These are phyloP conservation scores for Pleurotus djamor DNA, from an alignment of 768 basidiomycete species.

Conservation along the genomic window DNA sequence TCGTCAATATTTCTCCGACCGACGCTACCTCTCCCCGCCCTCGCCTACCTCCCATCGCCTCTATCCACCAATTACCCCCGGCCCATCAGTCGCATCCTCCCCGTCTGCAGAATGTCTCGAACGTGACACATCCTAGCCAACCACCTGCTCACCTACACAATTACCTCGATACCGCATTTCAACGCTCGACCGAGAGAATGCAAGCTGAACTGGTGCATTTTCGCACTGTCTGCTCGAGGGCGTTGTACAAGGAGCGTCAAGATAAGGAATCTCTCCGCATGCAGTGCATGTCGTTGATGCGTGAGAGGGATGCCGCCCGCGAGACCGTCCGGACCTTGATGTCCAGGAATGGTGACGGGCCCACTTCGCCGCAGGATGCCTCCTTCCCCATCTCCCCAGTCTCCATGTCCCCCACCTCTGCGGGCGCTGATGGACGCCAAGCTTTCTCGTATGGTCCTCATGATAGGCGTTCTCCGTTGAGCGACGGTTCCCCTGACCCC, in stretches of 20 bases:
- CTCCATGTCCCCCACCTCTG: background rate
- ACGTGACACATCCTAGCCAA: background rate
- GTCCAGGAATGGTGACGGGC: slow-evolving; percentile 13
- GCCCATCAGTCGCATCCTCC: background rate
- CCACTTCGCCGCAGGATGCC: slow-evolving; percentile 1
- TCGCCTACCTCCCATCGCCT: background rate
- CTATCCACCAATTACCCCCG: slow-evolving; percentile 2
- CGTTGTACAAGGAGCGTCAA: slow-evolving; percentile 26
- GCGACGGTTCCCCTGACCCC: background rate
- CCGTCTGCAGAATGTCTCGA: slow-evolving; percentile 3
- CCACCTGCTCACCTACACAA: background rate
- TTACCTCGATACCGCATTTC: slow-evolving; percentile 26
- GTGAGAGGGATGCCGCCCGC: slow-evolving; percentile 30
- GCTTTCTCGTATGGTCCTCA: background rate
- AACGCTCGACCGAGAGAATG: slow-evolving; percentile 23
- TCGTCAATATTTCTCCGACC: background rate
- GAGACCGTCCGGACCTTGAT: slow-evolving; percentile 24
- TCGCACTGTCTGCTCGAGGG: slow-evolving; percentile 24
- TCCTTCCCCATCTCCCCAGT: background rate
- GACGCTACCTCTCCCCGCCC: background rate
- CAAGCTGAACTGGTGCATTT: slow-evolving; percentile 26
- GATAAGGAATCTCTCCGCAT: slow-evolving; percentile 25
- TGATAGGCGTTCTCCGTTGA: background rate
- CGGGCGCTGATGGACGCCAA: background rate
- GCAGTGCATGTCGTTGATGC: slow-evolving; percentile 25